Percentiles rank a stretch among this genome's conserved stretches.
These are phyloP conservation scores for Trichosanthes truncata DNA, from an alignment of 306 rosid genomes.

Conservation along the genomic window DNA sequence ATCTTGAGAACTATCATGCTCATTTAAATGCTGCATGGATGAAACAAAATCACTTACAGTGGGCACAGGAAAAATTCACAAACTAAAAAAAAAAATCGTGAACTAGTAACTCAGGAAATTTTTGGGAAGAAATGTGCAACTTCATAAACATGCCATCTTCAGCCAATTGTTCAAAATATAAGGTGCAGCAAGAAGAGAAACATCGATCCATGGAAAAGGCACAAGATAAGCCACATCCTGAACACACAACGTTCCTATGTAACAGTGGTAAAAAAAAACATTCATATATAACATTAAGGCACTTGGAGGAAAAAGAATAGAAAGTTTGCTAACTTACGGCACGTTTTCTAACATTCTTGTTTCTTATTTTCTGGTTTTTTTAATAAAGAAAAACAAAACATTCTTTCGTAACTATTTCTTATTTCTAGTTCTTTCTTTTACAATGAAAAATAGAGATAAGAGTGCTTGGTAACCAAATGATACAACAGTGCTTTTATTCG, in stretches of 20 bases:
- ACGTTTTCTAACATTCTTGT: neutral
- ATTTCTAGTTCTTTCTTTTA: neutral
- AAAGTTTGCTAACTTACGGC: neutral
- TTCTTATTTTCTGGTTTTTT: neutral
- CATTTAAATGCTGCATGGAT: constrained; percentile 35
- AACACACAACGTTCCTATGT: neutral
- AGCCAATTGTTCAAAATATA: neutral
- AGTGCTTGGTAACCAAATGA: neutral
- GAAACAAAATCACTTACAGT: neutral
- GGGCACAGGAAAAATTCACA: neutral
- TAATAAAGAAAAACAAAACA: no score
- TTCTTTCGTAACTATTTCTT: neutral
- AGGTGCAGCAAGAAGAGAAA: neutral
- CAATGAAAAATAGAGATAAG: neutral
- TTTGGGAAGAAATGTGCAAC: neutral
- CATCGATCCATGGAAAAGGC: neutral
- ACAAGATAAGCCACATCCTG: neutral
- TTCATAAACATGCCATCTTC: neutral
- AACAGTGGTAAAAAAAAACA: neutral
- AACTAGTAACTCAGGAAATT: neutral
- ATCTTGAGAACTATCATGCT: constrained; percentile 18
- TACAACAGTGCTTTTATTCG: neutral
- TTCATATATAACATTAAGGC: neutral
- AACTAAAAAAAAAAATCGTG: neutral
- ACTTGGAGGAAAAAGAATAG: neutral